phyloP scores from a whole-genome alignment of 2,329 filamentous ascomycete species.

The Ophiostoma quercus region DNA sequence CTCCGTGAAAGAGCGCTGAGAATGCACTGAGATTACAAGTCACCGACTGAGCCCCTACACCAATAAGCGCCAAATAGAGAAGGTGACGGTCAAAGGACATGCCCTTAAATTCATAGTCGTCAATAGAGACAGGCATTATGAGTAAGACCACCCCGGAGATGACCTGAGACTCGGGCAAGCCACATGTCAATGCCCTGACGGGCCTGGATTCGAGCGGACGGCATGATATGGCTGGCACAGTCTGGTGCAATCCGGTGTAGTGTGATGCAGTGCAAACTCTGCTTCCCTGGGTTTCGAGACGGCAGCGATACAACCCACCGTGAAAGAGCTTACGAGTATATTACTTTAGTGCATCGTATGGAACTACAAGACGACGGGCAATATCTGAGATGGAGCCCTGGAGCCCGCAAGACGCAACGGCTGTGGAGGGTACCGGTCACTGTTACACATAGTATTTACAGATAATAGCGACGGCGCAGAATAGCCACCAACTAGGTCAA shows the following conservation, averaged over 20 bases:
- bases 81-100: neutral
- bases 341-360: neutral
- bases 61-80: neutral
- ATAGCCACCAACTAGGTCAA: neutral
- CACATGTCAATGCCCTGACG: neutral
- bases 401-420: conserved; percentile 6
- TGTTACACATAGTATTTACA: neutral
- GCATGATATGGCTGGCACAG: neutral
- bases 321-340: neutral
- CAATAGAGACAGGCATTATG: neutral
- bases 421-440: neutral
- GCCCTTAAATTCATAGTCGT: neutral
- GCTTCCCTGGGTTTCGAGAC: neutral
- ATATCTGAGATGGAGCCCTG: neutral
- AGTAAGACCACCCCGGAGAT: neutral
- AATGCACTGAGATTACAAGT: neutral
- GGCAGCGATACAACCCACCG: neutral
- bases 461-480: neutral
- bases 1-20: too few relatives aligned
- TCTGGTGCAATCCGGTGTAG: neutral
- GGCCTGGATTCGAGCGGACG: neutral
- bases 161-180: conserved; percentile 9
- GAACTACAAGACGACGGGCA: neutral
- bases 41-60: neutral
- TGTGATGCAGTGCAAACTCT: neutral